phyloP scores from a whole-genome alignment of 495 filamentous ascomycete genomes.

The Endocarpon pusillum region DNA sequence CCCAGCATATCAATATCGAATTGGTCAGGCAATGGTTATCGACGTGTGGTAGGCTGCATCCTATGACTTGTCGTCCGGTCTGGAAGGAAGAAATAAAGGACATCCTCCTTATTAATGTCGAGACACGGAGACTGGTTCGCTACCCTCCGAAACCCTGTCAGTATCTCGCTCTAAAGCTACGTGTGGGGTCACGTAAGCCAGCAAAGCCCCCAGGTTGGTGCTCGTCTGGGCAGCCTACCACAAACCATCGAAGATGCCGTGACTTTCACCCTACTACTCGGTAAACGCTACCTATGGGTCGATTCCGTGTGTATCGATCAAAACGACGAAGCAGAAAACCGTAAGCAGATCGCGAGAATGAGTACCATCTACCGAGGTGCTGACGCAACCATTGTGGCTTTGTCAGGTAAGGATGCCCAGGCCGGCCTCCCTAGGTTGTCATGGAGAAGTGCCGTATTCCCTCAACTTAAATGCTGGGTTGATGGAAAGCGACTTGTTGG shows the following conservation, averaged over 20 bases:
- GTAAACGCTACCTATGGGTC: conserved; percentile 19
- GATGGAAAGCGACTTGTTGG: conserved; percentile 3
- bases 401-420: background rate
- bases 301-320: conserved; percentile 22
- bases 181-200: conserved; percentile 1
- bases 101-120: background rate
- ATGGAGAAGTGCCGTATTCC: background rate
- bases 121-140: background rate
- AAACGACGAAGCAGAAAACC: conserved; percentile 12
- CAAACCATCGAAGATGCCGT: conserved; percentile 16
- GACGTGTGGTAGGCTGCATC: background rate
- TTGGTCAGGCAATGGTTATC: background rate
- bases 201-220: too few relatives aligned
- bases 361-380: conserved; percentile 10
- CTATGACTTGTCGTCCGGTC: background rate
- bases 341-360: conserved; percentile 14
- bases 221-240: background rate
- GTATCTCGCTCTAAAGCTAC: too few relatives aligned
- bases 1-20: background rate
- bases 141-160: background rate
- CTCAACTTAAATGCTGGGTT: conserved; percentile 1
- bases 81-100: background rate
- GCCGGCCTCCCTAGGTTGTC: conserved; percentile 2
- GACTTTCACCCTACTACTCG: conserved; percentile 10
- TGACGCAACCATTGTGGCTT: conserved; percentile 16